These are phyloP conservation scores for Sporothrix brasiliensis DNA, from an alignment of 2,329 filamentous ascomycete species.

Conservation along the genomic window DNA sequence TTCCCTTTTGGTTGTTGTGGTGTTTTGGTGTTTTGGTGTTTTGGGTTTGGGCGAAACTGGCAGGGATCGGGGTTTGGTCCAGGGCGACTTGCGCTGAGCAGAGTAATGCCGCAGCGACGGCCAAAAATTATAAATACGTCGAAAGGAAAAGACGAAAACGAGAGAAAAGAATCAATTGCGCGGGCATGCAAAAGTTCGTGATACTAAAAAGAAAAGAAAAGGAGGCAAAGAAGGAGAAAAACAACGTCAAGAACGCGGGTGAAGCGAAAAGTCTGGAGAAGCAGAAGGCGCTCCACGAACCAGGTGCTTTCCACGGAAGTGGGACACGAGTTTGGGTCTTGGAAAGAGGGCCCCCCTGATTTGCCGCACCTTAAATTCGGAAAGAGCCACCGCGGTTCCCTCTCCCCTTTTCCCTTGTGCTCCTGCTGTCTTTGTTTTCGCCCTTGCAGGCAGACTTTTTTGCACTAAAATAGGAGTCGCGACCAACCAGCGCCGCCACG, in stretches of 20 bases:
- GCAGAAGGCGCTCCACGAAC: conserved; percentile 20
- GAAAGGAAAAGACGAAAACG: background rate
- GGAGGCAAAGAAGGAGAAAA: background rate
- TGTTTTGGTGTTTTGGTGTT: conserved; percentile 24
- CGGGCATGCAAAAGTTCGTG: conserved; percentile 12
- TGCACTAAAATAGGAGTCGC: conserved; percentile 26
- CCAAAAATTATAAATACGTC: background rate
- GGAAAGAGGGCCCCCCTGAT: conserved; percentile 19
- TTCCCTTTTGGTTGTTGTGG: conserved; percentile 6
- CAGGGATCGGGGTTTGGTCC: conserved; percentile 24
- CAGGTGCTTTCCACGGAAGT: conserved; percentile 4
- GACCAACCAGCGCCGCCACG: conserved; percentile 14
- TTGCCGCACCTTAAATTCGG: conserved; percentile 25
- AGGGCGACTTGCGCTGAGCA: conserved; percentile 24
- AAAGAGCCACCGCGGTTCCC: conserved; percentile 18
- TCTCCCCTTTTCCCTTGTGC: background rate
- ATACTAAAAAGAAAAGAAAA: conserved; percentile 20
- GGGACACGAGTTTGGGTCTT: conserved; percentile 5
- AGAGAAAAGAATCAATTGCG: conserved; percentile 1
- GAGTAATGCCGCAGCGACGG: background rate
- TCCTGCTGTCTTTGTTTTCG: conserved; percentile 1
- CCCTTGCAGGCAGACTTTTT: conserved; percentile 16
- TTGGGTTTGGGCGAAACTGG: conserved; percentile 21
- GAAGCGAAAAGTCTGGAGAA: conserved; percentile 26
- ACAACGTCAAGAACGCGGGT: background rate